phyloP scores from a whole-genome alignment of 257 asterid species.

The Fraxinus anomala region DNA sequence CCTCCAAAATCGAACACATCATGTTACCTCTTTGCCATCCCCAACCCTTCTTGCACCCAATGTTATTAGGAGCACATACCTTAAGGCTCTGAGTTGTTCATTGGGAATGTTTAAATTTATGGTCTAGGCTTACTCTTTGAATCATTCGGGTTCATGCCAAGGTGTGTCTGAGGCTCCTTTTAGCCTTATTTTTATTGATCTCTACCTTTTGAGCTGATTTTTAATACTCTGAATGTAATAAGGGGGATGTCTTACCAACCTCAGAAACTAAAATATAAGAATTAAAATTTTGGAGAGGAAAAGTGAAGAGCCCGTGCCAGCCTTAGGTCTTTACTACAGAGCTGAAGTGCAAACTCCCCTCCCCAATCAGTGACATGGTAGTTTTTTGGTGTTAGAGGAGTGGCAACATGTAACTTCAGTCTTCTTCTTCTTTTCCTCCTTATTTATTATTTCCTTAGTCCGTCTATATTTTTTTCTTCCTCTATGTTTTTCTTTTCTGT shows the following conservation, averaged over 20 bases:
- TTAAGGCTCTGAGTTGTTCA: background rate
- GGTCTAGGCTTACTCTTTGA: background rate
- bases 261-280: background rate
- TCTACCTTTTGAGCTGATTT: background rate
- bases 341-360: background rate
- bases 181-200: background rate
- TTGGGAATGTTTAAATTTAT: background rate
- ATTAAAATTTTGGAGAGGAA: background rate
- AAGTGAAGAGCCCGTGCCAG: background rate
- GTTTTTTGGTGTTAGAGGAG: background rate
- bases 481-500: background rate
- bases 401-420: background rate
- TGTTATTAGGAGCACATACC: background rate
- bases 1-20: background rate
- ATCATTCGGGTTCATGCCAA: background rate
- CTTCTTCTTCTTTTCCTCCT: background rate
- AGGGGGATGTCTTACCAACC: background rate
- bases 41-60: background rate
- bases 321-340: background rate
- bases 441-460: too few relatives aligned
- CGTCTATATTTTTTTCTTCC: background rate
- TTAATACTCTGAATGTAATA: background rate
- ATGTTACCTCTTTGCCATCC: background rate
- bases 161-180: background rate
- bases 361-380: background rate